Evolutionary conservation across 345 rosid species (phyloP).

Genomic region (Dipteronia dyeriana): DNA sequence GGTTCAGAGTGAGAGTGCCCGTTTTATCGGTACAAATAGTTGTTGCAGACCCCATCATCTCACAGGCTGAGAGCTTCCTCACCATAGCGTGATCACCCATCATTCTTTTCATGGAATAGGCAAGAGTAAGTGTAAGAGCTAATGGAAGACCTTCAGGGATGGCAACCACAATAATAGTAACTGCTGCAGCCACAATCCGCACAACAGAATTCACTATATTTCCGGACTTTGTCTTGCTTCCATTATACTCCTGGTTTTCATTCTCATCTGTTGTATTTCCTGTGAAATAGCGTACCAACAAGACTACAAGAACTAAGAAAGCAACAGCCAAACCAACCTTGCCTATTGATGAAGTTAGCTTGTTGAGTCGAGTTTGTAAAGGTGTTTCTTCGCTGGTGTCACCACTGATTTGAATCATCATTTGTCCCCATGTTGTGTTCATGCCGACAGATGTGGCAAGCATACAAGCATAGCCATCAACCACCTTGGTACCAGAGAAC

Average conservation of each 20-base stretch:
- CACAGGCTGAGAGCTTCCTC: conserved; percentile 42
- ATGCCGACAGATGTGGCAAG: conserved; percentile 43
- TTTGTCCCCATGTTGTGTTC: conserved; percentile 45
- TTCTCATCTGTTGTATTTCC: conserved; percentile 40
- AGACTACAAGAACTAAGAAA: conserved; percentile 34
- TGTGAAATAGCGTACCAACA: conserved; percentile 43
- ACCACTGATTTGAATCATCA: conserved; percentile 35
- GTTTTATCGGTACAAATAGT: conserved; percentile 49
- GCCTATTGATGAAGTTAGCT: conserved; percentile 36
- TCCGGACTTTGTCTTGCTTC: conserved; percentile 26
- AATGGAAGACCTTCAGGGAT: conserved; percentile 49
- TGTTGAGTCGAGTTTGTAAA: conserved; percentile 40
- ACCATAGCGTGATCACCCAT: conserved; percentile 46
- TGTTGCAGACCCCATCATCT: conserved; percentile 51
- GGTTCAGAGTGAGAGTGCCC: conserved; percentile 44
- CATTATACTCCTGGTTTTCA: conserved; percentile 24
- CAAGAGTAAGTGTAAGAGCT: conserved; percentile 45
- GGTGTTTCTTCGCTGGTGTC: conserved; percentile 40
- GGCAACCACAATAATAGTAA: conserved; percentile 47
- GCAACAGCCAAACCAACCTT: conserved; percentile 41
- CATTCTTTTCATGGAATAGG: conserved; percentile 52
- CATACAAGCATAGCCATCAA: conserved; percentile 36
- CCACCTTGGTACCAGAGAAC: conserved; percentile 35
- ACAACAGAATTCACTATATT: conserved; percentile 31
- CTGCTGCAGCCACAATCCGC: conserved; percentile 38